A percentile compares a stretch with the other conserved stretches of the same genome.
These are phyloP conservation scores for Calonectria multiphialidica DNA, from an alignment of 2,329 filamentous ascomycete genomes.

Conservation along the genomic window DNA sequence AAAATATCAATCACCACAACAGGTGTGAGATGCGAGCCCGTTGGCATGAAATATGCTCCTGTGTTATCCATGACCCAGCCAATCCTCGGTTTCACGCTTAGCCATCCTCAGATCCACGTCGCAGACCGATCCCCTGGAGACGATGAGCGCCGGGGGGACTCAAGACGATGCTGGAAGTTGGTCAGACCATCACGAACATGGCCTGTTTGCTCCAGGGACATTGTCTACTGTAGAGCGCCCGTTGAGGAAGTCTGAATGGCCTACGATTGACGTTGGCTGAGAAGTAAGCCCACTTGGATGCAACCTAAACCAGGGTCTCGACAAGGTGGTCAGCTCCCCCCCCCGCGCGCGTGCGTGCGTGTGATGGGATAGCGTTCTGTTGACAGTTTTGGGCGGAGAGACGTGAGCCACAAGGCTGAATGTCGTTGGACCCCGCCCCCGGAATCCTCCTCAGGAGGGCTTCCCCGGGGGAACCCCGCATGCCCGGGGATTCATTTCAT, in stretches of 20 bases:
- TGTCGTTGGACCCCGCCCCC: conserved; percentile 18
- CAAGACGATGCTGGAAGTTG: background rate
- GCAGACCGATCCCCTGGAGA: background rate
- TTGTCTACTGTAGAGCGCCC: background rate
- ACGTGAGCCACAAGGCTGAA: conserved; percentile 6
- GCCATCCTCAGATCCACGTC: background rate
- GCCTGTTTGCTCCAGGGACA: background rate
- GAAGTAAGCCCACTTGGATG: conserved; percentile 11
- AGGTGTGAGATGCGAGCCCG: background rate
- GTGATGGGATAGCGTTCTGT: background rate
- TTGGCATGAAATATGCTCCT: background rate
- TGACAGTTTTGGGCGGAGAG: background rate
- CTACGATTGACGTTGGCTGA: background rate
- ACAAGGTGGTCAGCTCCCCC: background rate
- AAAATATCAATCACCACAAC: background rate
- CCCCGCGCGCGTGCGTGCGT: background rate
- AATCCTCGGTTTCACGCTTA: background rate
- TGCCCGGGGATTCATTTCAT: conserved; percentile 12
- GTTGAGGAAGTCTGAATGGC: background rate
- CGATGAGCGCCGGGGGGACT: background rate
- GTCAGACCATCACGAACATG: background rate
- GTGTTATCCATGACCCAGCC: background rate
- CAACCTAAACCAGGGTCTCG: conserved; percentile 1
- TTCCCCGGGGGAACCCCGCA: conserved; percentile 21
- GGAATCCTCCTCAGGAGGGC: conserved; percentile 10